A percentile compares a stretch with the other conserved stretches of the same genome.
Evolutionary conservation across 2,329 filamentous ascomycete genomes (phyloP).

Genomic region (Parascedosporium putredinis): DNA sequence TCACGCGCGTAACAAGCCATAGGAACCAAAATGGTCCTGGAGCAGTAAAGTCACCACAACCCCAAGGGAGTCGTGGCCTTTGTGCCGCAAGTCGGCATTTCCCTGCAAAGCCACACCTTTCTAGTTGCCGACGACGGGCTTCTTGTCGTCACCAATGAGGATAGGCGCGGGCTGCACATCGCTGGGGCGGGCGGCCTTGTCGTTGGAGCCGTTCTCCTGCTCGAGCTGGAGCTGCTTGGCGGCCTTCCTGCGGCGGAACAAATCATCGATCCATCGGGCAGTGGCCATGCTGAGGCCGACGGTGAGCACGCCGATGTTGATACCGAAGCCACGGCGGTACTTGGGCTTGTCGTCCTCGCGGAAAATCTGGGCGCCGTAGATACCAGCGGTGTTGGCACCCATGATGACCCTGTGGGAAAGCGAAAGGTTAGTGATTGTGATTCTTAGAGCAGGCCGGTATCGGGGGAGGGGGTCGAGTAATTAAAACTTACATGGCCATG

Average conservation of each 20-base stretch:
- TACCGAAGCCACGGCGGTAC: constrained; percentile 19
- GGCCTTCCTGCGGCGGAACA: constrained; percentile 7
- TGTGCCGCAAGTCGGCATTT: not conserved
- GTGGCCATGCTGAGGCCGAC: constrained; percentile 15
- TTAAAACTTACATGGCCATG: constrained; percentile 17
- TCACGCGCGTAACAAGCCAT: too few species aligned
- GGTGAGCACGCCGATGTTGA: constrained; percentile 16
- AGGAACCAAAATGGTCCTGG: too few species aligned
- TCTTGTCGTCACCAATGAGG: not conserved
- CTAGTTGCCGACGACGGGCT: not conserved
- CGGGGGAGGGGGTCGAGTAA: too few species aligned
- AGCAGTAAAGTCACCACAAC: too few species aligned
- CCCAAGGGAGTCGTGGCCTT: too few species aligned
- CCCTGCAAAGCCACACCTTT: not conserved
- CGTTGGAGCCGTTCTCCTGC: not conserved
- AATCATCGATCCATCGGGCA: constrained; percentile 16
- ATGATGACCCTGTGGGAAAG: constrained; percentile 16
- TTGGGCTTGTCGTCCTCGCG: constrained; percentile 19
- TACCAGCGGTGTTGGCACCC: constrained; percentile 20
- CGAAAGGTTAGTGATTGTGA: not conserved
- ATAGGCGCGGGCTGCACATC: not conserved
- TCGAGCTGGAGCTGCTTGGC: not conserved
- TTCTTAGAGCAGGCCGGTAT: too few species aligned
- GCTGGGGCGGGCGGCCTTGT: not conserved
- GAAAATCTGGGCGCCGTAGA: constrained; percentile 21